Base-by-base conservation (phyloP, 768 basidiomycete genomes). In the Lepiota venenata region DNA sequence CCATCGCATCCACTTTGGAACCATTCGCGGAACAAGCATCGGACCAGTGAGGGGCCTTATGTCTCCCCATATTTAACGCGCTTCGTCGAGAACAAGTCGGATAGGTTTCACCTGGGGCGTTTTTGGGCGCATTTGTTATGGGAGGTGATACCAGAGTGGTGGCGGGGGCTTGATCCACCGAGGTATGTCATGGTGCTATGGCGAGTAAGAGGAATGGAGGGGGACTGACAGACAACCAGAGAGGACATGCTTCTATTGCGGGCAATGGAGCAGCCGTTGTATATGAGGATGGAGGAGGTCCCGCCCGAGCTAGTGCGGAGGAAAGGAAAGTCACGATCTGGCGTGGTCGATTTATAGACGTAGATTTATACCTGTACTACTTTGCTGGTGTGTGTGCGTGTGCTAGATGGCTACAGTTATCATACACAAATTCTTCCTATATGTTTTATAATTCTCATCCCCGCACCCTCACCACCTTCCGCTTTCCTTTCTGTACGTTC, bases 401-500 rank as follows among this genome's bases (percentile, higher is more conserved):
- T 15, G 32, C 35, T 36, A 14, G 16, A 21, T 37, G 43, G 35
- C 35, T 10, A 44, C 18, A 15, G 21, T 20, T 16, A 39, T 52
- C 38, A 20, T 47, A 46, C 38, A 54, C 38, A n/a, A n/a, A 25
- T 44, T 16, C 55, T 16, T 37, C 18, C 9, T 29, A 36, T 20
- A 29, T n/a, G 11, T 44, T 40, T 22, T 44, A n/a, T n/a, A 59
- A 41, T 27, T 20, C 20, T 67, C 57, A 86, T 43, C 81, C 84
- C 58, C 87, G 77, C 11, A 92, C 87, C 58, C 89, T 74, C 15
- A 92, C 79, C 6, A 92, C 87, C 66, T 88, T 91, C 71, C 87
- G 73, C 66, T 91, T 91, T 32, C 88, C 88, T 65, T 91, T 91
- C 65, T 82, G 77, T 58, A 67, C 60, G 21, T 71, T 72, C 12